Evolutionary conservation across 176 grass and related monocot species (phyloP).

Genomic region (Eragrostis nindensis): DNA sequence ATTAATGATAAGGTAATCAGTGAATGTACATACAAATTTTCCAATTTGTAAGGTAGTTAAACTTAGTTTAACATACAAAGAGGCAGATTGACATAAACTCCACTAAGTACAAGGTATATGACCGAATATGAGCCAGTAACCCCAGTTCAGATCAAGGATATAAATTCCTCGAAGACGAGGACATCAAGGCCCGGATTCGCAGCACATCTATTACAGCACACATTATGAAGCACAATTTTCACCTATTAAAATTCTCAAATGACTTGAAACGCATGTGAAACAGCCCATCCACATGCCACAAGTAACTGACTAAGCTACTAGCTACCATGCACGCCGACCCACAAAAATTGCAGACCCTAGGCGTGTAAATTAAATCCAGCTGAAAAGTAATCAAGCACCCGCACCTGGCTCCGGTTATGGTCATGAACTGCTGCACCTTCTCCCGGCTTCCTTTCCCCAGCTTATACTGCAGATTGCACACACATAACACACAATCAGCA

Average conservation of each 20-base stretch:
- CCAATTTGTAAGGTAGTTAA: neutral
- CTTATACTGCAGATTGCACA: slow-evolving; percentile 73
- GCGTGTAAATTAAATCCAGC: neutral
- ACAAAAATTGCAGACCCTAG: slow-evolving; percentile 26
- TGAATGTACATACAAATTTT: neutral
- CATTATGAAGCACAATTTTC: neutral
- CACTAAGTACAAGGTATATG: neutral
- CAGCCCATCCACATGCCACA: neutral
- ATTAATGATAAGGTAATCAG: neutral
- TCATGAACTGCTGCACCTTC: slow-evolving; percentile 99
- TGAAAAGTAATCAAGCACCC: slow-evolving; percentile 3
- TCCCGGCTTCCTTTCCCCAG: slow-evolving; percentile 94
- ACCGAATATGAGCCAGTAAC: neutral
- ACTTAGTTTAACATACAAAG: neutral
- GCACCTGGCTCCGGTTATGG: slow-evolving; percentile 88
- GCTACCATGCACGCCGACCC: neutral
- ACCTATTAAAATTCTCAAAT: neutral
- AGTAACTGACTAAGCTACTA: slow-evolving; percentile 14
- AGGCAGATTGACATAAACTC: neutral
- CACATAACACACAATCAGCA: neutral
- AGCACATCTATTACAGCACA: slow-evolving; percentile 3
- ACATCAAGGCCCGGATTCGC: neutral
- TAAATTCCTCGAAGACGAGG: slow-evolving; percentile 16
- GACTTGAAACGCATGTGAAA: neutral
- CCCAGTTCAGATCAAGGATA: too few relatives aligned